Base-by-base conservation (phyloP, 2,329 filamentous ascomycete genomes). In the Bipolaris sorokiniana region DNA sequence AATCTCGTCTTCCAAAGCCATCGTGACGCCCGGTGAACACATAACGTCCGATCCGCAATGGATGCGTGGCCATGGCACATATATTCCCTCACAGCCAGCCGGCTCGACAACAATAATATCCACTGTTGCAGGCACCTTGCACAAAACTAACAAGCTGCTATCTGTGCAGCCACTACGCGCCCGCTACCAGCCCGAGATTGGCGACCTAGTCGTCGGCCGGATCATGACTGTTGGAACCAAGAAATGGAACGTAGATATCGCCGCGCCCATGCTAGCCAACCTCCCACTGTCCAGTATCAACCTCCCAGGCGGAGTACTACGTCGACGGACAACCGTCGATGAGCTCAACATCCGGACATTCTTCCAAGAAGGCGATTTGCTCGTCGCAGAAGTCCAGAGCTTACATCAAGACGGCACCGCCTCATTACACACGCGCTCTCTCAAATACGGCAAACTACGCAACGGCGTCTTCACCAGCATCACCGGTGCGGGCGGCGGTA, bases 41-140 rank as follows among this genome's bases (percentile, higher is more conserved):
- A 91, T 98, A 67, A 97, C 94, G 10, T 86, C 88, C 63, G 92
- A 97, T 77, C 85, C 92, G n/a, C 92, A 97, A 82, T 98, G 92
- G 92, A 98, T 98, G 94, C 79, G 92, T 80, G 95, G 95, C 70
- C 95, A 99, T 80, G 95, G 95, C 66, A 99, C 95, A 48, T 97
- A 91, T 76, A 82, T 90, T 45, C 84, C 85, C 16, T 77, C 84
- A 4, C 76, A 80, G 45, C 55, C 51, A 13, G 23, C 55, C 0
- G 48, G 45, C 15, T 83, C 84, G 49, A 86, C 84, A 4, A 84
- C 87, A 57, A 99, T 99, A 73, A 86, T 90, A 55, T 93, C 92
- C 46, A 96, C 95, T 5, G 90, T 99, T 31, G 93, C 93, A 6
- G 95, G 95, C 70, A 94, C 90, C 6, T 84, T 98, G 34, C 88